Evolutionary conservation across 2,329 filamentous ascomycete species (phyloP), one percentile per base, ranked within the genome.

Genomic region (Sarocladiaceae sp.): DNA sequence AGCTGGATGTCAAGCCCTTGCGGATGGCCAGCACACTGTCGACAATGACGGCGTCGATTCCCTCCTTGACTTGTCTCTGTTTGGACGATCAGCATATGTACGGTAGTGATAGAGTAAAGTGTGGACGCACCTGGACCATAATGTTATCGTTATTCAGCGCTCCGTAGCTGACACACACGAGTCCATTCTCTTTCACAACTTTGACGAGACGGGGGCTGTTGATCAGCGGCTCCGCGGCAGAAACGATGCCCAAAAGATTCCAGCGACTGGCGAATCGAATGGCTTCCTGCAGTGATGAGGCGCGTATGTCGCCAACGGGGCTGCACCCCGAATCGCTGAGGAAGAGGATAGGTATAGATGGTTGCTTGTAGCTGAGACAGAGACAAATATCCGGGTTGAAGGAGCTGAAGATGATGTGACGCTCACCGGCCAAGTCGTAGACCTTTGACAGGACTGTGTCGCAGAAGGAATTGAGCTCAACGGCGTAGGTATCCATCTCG

Each of bases 321-420:
- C 69, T 76, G n/a, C 80, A 82, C 0, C 91, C 93, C 0, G 89
- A 88, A 56, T 98, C 93, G 0, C 85, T 94, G 32, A 98, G 74
- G 68, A 98, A 98, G 50, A 98, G 71, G 48, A 98, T 89, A 0
- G 93, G 94, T 45, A 96, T 96, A 34, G 86, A 94, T 2, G 91
- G 91, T 68, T 98, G 93, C 69, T 98, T 98, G 74, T 95, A 95
- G 45, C 85, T 93, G 32, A 97, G 72, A 52, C 95, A 80, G 12
- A 98, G 76, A 61, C 93, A 98, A 35, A 98, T 89, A 57, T 98
- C 93, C 0, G 93, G 93, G 65, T 97, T 95, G 70, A 98, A 98
- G 41, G 86, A 93, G 51, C 88, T 95, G 67, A 98, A 97, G 53
- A 98, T 88, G 62, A 98, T 85, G 67, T 95, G 89, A n/a, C 93